Evolutionary conservation across 768 basidiomycete species (phyloP), one percentile per base, ranked within the genome.

Genomic region (Boletus subparvulus): DNA sequence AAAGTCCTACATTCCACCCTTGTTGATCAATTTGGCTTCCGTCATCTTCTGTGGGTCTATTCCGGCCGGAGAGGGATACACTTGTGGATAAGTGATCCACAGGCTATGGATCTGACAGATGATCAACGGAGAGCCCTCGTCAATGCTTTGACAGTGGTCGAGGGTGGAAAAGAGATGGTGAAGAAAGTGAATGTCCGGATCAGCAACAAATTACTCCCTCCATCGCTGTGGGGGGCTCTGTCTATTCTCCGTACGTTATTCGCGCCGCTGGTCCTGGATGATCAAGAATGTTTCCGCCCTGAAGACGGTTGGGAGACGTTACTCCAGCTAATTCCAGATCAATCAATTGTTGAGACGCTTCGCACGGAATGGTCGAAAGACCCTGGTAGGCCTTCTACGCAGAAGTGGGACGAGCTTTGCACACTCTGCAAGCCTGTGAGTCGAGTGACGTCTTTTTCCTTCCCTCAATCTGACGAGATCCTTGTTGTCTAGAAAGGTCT

Each of bases 61-160:
- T 98, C 97, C 9, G 97, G 97, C 55, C 88, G 97, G 36, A 89
- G 97, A 74, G 97, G 97, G 51, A 99, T 99, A 62, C 97, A 99
- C 78, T 80, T 94, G 70, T 99, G 97, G 97, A 86, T 99, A 60
- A 92, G 90, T 3, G 97, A 99, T 72, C 75, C 81, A 36, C 83
- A 88, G 54, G 97, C 96, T 3, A 82, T 98, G 78, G 86, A 82
- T 52, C 79, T 98, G 47, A 95, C 91, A 11, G 97, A 99, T 67
- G 92, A 96, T 53, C 87, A 96, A 72, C 79, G 97, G 26, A 86
- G 83, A 68, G 83, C 93, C 0, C 75, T 99, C 49, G 92, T 98
- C n/a, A 83, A 80, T 16, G 97, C 87, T 75, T 73, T 98, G 63
- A 90, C 91, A 32, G 86, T 98, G 14, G 75, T 96, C 47, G 86